These are phyloP conservation scores for Stereum hirsutum DNA, from an alignment of 1,284 basidiomycete species.

Conservation along the genomic window DNA sequence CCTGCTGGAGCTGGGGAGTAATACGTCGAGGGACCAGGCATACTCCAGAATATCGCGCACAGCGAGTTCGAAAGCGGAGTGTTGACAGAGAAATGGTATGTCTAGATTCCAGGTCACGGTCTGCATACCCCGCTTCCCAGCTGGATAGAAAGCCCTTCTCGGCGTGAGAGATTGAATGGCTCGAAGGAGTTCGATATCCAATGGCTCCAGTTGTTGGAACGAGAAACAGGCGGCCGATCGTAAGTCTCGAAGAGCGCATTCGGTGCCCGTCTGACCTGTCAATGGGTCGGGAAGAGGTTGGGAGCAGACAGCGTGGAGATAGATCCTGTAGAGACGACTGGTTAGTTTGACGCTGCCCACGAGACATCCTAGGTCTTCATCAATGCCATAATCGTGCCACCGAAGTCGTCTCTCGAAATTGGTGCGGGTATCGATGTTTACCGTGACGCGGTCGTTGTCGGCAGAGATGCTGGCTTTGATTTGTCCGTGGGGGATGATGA, in stretches of 20 bases:
- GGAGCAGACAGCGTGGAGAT: constrained; percentile 36
- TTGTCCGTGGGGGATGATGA: constrained; percentile 27
- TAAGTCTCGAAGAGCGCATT: constrained; percentile 32
- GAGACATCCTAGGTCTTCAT: constrained; percentile 29
- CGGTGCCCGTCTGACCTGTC: constrained; percentile 32
- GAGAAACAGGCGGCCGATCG: constrained; percentile 27
- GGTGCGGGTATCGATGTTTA: constrained; percentile 8
- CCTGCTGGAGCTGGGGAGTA: too few relatives aligned
- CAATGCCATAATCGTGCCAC: constrained; percentile 25
- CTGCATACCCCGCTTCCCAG: constrained; percentile 28
- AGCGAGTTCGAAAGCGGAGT: constrained; percentile 19
- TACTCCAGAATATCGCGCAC: constrained; percentile 22
- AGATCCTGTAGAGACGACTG: constrained; percentile 28
- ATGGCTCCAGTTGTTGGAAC: constrained; percentile 22
- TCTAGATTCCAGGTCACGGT: constrained; percentile 24
- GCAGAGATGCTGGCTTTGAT: constrained; percentile 8
- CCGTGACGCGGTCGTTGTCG: constrained; percentile 7
- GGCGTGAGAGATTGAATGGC: constrained; percentile 28
- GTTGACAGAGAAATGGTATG: constrained; percentile 21
- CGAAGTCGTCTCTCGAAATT: constrained; percentile 1
- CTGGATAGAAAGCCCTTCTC: constrained; percentile 26
- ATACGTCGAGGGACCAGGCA: constrained; percentile 13
- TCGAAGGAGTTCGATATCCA: constrained; percentile 22
- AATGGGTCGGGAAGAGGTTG: constrained; percentile 34
- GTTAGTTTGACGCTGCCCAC: constrained; percentile 21